Conservation (phyloP, 257 asterid genomes). For the Mitragyna speciosa region DNA sequence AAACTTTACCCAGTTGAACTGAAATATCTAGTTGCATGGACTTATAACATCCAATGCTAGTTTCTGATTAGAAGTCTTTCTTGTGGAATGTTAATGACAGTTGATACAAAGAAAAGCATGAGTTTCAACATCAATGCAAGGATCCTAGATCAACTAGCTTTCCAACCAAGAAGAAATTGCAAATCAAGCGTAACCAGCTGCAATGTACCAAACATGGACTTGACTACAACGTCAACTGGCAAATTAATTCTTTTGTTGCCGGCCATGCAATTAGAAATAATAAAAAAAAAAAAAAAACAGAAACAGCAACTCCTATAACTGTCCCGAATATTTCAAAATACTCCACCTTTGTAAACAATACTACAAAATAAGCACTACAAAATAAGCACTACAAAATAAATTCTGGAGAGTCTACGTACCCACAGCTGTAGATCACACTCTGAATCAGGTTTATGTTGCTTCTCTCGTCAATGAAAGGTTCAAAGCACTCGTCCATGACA, state of each 20-base stretch:
- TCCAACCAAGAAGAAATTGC: background rate
- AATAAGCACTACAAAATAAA: background rate
- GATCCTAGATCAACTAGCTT: background rate
- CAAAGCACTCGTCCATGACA: slow-evolving; percentile 39
- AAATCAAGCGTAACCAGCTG: background rate
- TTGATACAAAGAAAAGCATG: background rate
- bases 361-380: background rate
- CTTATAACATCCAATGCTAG: background rate
- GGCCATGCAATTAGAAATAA: background rate
- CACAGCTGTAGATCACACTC: slow-evolving; percentile 36
- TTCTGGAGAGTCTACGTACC: slow-evolving; percentile 25
- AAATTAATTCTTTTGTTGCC: background rate
- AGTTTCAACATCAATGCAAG: background rate
- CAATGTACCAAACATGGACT: background rate
- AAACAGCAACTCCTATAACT: background rate
- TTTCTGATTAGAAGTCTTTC: background rate
- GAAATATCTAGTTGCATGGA: background rate
- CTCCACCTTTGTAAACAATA: background rate
- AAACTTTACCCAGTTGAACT: background rate
- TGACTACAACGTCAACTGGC: background rate
- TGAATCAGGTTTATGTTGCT: slow-evolving; percentile 33
- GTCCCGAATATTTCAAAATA: background rate
- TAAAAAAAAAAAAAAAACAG: slow-evolving; percentile 3
- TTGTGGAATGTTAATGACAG: background rate
- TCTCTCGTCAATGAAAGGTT: slow-evolving; percentile 34